Percentiles rank a stretch among this genome's conserved stretches.
Evolutionary conservation across 1,284 basidiomycete species (phyloP).

Genomic region (Takashimella koratensis): DNA sequence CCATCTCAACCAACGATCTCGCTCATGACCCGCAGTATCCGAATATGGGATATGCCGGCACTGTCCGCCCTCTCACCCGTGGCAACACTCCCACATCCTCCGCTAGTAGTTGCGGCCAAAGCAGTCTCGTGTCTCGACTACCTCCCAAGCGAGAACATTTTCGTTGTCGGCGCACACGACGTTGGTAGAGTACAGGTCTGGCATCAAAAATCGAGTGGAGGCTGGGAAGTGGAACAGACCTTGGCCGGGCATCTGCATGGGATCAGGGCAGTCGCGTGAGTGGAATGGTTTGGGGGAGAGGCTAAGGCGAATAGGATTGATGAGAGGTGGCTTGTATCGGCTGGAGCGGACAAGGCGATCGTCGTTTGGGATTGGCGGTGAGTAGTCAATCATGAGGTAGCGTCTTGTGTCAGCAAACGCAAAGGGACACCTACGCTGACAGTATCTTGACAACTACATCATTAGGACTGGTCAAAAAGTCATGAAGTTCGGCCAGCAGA

Average conservation of each 20-base stretch:
- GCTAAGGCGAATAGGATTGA: constrained; percentile 72
- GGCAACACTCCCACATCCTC: constrained; percentile 8
- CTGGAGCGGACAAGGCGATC: constrained; percentile 81
- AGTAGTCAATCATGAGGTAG: constrained; percentile 2
- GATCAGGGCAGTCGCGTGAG: constrained; percentile 37
- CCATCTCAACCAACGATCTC: no score
- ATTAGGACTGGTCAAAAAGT: constrained; percentile 70
- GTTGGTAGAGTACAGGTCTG: constrained; percentile 77
- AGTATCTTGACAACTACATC: no score
- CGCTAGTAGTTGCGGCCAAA: constrained; percentile 55
- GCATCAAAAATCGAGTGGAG: constrained; percentile 60
- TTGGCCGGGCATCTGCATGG: constrained; percentile 61
- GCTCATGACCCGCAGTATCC: constrained; percentile 55
- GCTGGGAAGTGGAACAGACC: constrained; percentile 71
- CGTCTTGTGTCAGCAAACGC: constrained; percentile 51
- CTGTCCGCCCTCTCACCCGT: constrained; percentile 57
- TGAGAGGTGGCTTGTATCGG: constrained; percentile 77
- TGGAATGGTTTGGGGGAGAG: constrained; percentile 19
- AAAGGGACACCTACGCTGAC: no score
- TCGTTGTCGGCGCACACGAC: constrained; percentile 88
- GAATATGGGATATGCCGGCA: constrained; percentile 79
- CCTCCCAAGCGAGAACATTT: constrained; percentile 75
- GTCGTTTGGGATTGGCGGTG: constrained; percentile 68
- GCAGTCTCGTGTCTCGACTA: constrained; percentile 88
- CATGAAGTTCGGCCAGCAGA: constrained; percentile 86